These are phyloP conservation scores for Plasmodium vivax DNA, from an alignment of 169 alveolate species.

Conservation along the genomic window DNA sequence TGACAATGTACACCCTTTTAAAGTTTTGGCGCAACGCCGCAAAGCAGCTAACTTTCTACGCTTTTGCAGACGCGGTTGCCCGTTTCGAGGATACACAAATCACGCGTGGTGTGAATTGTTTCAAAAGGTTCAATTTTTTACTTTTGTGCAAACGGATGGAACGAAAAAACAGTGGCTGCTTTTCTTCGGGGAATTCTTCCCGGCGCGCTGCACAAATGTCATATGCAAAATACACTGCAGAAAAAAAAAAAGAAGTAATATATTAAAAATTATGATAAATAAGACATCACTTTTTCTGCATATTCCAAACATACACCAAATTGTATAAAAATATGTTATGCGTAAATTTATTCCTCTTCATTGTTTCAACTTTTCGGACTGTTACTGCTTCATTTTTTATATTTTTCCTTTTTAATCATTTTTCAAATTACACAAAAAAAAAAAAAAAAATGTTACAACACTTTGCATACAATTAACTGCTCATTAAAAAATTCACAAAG, in stretches of 20 bases:
- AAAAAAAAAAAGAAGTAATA: conserved; percentile 21
- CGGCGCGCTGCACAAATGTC: background rate
- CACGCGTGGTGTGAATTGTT: background rate
- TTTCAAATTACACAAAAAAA: conserved; percentile 3
- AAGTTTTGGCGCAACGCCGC: background rate
- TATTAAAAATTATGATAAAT: conserved; percentile 9
- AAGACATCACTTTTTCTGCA: conserved; percentile 11
- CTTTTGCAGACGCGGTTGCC: background rate
- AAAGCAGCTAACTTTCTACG: background rate
- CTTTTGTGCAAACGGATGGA: background rate
- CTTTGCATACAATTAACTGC: background rate
- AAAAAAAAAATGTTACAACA: background rate
- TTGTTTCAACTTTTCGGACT: background rate
- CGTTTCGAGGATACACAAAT: background rate
- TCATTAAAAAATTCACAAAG: conserved; percentile 2
- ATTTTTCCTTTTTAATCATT: background rate
- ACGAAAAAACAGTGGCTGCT: background rate
- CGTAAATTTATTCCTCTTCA: background rate
- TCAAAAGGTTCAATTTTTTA: background rate
- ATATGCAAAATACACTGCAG: background rate
- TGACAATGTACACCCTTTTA: background rate
- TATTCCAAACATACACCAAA: background rate
- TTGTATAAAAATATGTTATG: background rate
- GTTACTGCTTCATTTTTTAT: background rate
- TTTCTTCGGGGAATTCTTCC: background rate